A percentile compares a stretch with the other conserved stretches of the same genome.
Evolutionary conservation across 495 filamentous ascomycete genomes (phyloP).

Genomic region (Hypoxylon subgilvum): DNA sequence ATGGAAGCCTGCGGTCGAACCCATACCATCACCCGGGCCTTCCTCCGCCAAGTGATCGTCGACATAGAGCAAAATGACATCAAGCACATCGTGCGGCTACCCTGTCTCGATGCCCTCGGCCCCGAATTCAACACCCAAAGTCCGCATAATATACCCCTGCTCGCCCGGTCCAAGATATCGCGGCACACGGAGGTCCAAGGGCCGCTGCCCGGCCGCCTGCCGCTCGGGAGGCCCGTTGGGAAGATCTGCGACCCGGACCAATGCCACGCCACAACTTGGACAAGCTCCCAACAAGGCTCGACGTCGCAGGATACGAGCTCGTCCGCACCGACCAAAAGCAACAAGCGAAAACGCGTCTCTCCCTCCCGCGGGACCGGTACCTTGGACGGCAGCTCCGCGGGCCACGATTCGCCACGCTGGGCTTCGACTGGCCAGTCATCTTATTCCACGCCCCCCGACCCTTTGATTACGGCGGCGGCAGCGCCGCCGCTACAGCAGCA

Average conservation of each 20-base stretch:
- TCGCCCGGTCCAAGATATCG: constrained; percentile 44
- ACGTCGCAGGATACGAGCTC: no score
- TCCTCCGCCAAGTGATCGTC: constrained; percentile 48
- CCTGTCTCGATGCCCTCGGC: constrained; percentile 15
- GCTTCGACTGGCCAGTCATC: constrained; percentile 7
- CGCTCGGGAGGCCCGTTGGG: constrained; percentile 40
- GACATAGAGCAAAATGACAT: constrained; percentile 50
- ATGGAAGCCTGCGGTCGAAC: constrained; percentile 48
- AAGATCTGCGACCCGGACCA: constrained; percentile 17
- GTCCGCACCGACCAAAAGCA: neutral
- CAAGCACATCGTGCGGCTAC: constrained; percentile 19
- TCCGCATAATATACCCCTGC: constrained; percentile 47
- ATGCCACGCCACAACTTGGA: neutral
- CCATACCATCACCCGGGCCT: constrained; percentile 47
- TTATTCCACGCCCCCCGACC: constrained; percentile 3
- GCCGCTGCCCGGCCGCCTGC: constrained; percentile 46
- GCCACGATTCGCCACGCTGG: neutral
- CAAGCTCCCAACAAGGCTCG: neutral
- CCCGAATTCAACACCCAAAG: constrained; percentile 13
- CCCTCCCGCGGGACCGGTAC: constrained; percentile 1
- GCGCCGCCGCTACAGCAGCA: neutral
- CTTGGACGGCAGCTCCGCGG: constrained; percentile 1
- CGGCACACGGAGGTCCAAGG: constrained; percentile 40
- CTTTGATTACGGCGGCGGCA: neutral
- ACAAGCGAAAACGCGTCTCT: constrained; percentile 23